phyloP scores from a whole-genome alignment of 1,139 yeast genomes.

The Blastobotrys illinoisensis region DNA sequence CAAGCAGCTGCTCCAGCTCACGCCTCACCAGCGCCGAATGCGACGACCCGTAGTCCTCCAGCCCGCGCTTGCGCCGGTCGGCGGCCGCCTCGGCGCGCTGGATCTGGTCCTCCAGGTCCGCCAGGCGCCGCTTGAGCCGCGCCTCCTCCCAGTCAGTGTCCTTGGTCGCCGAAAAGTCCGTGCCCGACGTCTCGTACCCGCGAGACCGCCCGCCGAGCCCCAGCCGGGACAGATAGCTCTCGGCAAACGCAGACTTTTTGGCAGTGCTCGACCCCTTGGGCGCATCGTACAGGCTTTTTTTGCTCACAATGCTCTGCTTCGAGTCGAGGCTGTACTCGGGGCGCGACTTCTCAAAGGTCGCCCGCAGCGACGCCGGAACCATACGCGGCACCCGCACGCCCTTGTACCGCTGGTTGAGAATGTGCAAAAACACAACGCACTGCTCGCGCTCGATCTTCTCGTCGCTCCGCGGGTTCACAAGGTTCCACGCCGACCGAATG shows the following conservation, averaged over 20 bases:
- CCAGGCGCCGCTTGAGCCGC: conserved; percentile 70
- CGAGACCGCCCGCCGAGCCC: conserved; percentile 38
- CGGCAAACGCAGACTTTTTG: conserved; percentile 44
- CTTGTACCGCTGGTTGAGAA: conserved; percentile 81
- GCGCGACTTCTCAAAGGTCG: conserved; percentile 81
- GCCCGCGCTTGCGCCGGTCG: conserved; percentile 38
- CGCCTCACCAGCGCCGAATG: conserved; percentile 47
- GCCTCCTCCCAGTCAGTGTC: conserved; percentile 87
- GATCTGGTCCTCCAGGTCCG: conserved; percentile 63
- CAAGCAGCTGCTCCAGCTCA: conserved; percentile 77
- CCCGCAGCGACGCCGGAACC: conserved; percentile 90
- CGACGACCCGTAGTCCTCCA: conserved; percentile 37
- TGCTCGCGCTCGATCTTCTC: conserved; percentile 93
- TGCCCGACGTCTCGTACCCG: conserved; percentile 46
- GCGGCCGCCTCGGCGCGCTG: conserved; percentile 51
- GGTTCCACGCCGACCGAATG: conserved; percentile 89
- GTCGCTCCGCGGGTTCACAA: conserved; percentile 83
- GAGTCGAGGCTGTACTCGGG: conserved; percentile 69
- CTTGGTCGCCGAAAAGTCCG: conserved; percentile 68
- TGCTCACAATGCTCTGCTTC: conserved; percentile 40
- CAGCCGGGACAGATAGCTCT: conserved; percentile 40
- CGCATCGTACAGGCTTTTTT: conserved; percentile 9
- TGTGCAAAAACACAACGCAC: conserved; percentile 80
- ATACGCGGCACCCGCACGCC: conserved; percentile 86
- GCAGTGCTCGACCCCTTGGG: conserved; percentile 15